Evolutionary conservation across 495 filamentous ascomycete genomes (phyloP), one percentile per base, ranked within the genome.

Genomic region (Collariella sp.): DNA sequence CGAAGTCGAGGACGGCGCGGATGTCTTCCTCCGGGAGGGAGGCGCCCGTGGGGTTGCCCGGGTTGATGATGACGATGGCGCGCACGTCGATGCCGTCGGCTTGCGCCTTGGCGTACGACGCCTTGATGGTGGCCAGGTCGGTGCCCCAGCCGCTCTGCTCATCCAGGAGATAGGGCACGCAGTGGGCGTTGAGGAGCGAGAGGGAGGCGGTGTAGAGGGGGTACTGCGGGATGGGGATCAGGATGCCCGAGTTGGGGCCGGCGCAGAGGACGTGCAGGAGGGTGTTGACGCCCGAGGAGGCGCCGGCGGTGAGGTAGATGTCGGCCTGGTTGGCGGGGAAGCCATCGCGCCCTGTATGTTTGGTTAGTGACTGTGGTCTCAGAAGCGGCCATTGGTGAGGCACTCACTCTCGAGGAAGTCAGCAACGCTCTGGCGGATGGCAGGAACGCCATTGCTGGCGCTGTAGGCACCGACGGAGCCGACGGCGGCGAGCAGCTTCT

Each of bases 211-310:
- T 97, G 72, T 98, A 98, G 36, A 98, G 83, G 11, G 93, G 93
- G 67, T 98, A 98, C 71, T 98, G 93, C 7, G 93, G 93, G 57
- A 98, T 97, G 5, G 93, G 93, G 19, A 98, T 86, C 26, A 98
- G 80, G 29, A 98, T 80, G 52, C 93, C 93, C 9, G 87, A 85
- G 19, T 84, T 77, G n/a, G 83, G 83, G 19, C 76, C 74, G 35
- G 85, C 75, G 73, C 90, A 94, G 69, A 98, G 88, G 67, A 94
- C 77, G 71, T 90, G 87, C 44, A 98, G 77, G 54, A 97, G 79
- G 35, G 90, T 95, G 74, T 85, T 93, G 49, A 98, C 93, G 51
- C 93, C 93, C 1, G 89, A 89, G 0, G 91, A 96, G 41, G 93
- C 93, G 61, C 93, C 93, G 13, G 82, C 86, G 40, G 84, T 88